Conservation (phyloP, 75 land plant species). For the Picea glauca region DNA sequence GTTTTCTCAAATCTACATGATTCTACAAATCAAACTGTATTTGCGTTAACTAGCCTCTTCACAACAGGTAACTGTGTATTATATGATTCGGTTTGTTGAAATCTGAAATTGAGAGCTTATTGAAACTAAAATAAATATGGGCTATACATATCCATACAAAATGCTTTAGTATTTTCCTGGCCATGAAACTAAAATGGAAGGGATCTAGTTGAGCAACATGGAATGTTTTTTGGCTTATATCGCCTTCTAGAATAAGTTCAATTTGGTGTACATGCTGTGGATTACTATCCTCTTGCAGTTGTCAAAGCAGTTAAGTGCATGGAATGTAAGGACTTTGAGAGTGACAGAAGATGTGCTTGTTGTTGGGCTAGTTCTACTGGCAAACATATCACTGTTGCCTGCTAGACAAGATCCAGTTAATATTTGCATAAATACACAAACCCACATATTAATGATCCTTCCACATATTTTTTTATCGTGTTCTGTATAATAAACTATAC, state of each 20-base stretch:
- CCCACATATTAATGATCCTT: too few relatives aligned
- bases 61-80: too few relatives aligned
- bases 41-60: too few relatives aligned
- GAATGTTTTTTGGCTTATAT: background rate
- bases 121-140: background rate
- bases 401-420: slow-evolving; percentile 28
- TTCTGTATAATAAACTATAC: too few relatives aligned
- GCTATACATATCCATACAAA: background rate
- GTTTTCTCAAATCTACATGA: too few relatives aligned
- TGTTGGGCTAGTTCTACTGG: slow-evolving; percentile 77
- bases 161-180: background rate
- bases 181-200: background rate
- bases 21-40: too few relatives aligned
- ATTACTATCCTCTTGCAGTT: slow-evolving; percentile 30
- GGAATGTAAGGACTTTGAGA: slow-evolving; percentile 63
- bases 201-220: background rate
- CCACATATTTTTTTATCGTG: too few relatives aligned
- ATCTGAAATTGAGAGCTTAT: background rate
- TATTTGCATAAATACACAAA: too few relatives aligned
- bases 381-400: slow-evolving; percentile 88
- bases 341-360: slow-evolving; percentile 79
- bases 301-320: slow-evolving; percentile 40
- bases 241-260: background rate
- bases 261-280: background rate
- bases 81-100: background rate